Conservation (phyloP, 805 yeast species). For the Kluyveromyces wickerhamii region DNA sequence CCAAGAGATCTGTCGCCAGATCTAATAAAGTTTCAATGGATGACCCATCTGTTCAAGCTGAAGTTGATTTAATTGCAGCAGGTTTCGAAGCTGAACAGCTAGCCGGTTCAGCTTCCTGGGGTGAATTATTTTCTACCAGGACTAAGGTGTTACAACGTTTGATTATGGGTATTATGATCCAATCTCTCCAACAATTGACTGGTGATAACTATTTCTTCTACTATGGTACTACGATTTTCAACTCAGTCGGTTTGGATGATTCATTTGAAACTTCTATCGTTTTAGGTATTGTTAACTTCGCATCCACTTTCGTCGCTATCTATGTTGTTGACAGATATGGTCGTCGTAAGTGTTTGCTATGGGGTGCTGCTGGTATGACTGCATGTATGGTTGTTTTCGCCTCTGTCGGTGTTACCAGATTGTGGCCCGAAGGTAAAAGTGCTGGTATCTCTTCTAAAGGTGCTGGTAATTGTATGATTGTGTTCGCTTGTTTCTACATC, state of each 20-base stretch:
- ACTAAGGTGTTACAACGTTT: constrained; percentile 47
- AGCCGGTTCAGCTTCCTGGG: constrained; percentile 62
- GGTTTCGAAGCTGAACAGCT: constrained; percentile 51
- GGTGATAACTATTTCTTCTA: constrained; percentile 63
- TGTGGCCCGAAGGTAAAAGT: constrained; percentile 36
- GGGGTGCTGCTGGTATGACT: constrained; percentile 42
- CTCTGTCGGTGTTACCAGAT: constrained; percentile 47
- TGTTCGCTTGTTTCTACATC: constrained; percentile 62
- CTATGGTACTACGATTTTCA: constrained; percentile 55
- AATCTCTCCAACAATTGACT: constrained; percentile 58
- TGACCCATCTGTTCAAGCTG: constrained; percentile 46
- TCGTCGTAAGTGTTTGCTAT: constrained; percentile 39
- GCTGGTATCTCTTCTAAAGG: constrained; percentile 35
- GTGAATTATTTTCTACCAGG: constrained; percentile 56
- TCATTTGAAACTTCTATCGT: constrained; percentile 51
- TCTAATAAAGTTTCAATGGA: constrained; percentile 49
- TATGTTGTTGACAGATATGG: constrained; percentile 47
- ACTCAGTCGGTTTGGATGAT: constrained; percentile 52
- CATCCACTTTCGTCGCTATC: constrained; percentile 45
- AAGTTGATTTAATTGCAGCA: constrained; percentile 48
- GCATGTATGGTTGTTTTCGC: constrained; percentile 42
- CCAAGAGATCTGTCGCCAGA: constrained; percentile 48
- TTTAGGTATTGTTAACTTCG: constrained; percentile 52
- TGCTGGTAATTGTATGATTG: constrained; percentile 61
- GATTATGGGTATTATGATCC: constrained; percentile 46